Base-by-base conservation (phyloP, 192 early-diverging fungal genomes). In the Coemansia sp. region DNA sequence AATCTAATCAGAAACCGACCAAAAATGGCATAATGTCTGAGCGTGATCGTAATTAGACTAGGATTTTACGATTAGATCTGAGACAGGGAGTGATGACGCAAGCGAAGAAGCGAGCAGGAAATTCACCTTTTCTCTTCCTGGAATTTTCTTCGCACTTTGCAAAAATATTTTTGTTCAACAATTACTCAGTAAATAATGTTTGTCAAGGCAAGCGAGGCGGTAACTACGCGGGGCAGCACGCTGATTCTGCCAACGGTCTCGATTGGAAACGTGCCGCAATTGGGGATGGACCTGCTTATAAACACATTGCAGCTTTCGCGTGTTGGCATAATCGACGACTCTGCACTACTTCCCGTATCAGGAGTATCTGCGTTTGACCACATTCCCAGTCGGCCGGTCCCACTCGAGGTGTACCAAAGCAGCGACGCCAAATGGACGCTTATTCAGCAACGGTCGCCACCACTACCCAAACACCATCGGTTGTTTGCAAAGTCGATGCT, bases 211-310 rank as follows among this genome's bases (percentile, higher is more conserved):
- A 41, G 20, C 38, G 61, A 63, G 13, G 8, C 61, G 38, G 38
- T 42, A 16, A 9, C n/a, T 3, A 73, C 71, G 54, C 66, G 36
- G 4, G 76, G 72, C 68, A 79, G 75, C 55, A 80, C 67, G 59
- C 77, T 82, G 10, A 44, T 80, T 44, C 51, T 82, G 74, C 92
- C 92, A 10, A 78, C 89, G 0, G 90, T 93, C 31, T 92, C 92
- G 2, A 89, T 93, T 42, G 92, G 91, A 24, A 93, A 92, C 65
- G 92, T 92, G n/a, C 91, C 92, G 34, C 92, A 93, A 68, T 75
- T 92, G 15, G 68, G 87, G 0, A 81, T 84, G n/a, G 92, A 93
- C 82, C 76, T 93, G 51, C 66, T 91, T 3, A 85, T 91, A 55
- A 87, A 87, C 55, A 91, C 91, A 2, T 74, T 93, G 7, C 63